Percentiles rank a stretch among this genome's conserved stretches.
These are phyloP conservation scores for Paramecium bursaria DNA, from an alignment of 73 alveolate genomes.

Conservation along the genomic window DNA sequence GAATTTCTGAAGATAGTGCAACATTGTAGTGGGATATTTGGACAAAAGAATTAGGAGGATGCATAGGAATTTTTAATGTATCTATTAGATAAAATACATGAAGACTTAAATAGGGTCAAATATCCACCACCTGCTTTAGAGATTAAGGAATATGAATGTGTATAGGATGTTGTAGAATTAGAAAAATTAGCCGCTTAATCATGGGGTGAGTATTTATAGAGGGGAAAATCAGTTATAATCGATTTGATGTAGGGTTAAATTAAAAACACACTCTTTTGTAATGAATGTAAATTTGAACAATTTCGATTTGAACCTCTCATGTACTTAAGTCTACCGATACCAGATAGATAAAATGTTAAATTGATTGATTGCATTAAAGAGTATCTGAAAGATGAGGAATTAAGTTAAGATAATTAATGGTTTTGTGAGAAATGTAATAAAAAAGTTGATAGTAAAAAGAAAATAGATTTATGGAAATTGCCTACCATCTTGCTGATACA, in stretches of 20 bases:
- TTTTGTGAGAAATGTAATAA: slow-evolving; percentile 89
- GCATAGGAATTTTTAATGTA: slow-evolving; percentile 95
- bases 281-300: slow-evolving; percentile 61
- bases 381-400: slow-evolving; percentile 72
- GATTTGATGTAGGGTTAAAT: slow-evolving; percentile 92
- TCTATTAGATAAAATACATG: slow-evolving; percentile 95
- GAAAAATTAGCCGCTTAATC: slow-evolving; percentile 76
- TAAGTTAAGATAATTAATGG: slow-evolving; percentile 70
- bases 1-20: slow-evolving; percentile 12
- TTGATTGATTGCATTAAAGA: slow-evolving; percentile 83
- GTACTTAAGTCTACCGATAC: slow-evolving; percentile 89
- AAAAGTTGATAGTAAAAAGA: slow-evolving; percentile 78
- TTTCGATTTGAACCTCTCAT: slow-evolving; percentile 87
- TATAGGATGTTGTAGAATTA: slow-evolving; percentile 35
- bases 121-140: not conserved
- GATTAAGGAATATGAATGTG: slow-evolving; percentile 29
- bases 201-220: slow-evolving; percentile 82
- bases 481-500: slow-evolving; percentile 91
- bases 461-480: slow-evolving; percentile 91
- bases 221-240: slow-evolving; percentile 85
- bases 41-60: slow-evolving; percentile 86
- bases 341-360: slow-evolving; percentile 71
- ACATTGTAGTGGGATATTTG: slow-evolving; percentile 43
- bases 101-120: slow-evolving; percentile 90
- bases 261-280: slow-evolving; percentile 75